Evolutionary conservation across 1,139 yeast genomes (phyloP), one percentile per base, ranked within the genome.

Genomic region (Candida mesenterica): DNA sequence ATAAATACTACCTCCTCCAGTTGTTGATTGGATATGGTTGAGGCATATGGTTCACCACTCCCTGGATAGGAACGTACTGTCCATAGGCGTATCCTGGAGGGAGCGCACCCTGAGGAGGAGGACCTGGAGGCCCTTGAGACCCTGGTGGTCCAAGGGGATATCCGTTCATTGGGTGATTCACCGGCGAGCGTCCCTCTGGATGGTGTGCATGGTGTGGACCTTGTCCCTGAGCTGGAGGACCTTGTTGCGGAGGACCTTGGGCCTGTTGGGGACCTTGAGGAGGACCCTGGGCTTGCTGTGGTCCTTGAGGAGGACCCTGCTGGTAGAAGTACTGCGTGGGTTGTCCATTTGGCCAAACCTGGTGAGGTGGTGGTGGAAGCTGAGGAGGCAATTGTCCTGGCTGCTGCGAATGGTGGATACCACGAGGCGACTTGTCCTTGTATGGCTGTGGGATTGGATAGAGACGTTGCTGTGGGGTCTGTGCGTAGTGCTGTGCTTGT

Each of bases 21-120:
- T 57, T 61, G 34, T 52, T 54, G 4, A 53, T 48, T 17, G 61
- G 61, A 18, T 38, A 38, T 15, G 36, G 60, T 50, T 14, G 55
- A 43, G 36, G 53, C 50, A 17, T 46, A 51, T 23, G 48, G 49
- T 25, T 25, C 17, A 25, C 28, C 8, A 12, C 28, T 7, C 28
- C 66, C 17, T 59, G 67, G 38, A 62, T 48, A 3, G 69, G 68
- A 28, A 62, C 51, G 40, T 60, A 61, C 37, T 59, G 68, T 12
- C 65, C 66, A 39, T 62, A 63, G 9, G 62, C 55, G 38, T 60
- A 62, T 3, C 63, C 66, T 15, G 62, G 64, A 10, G 65, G 65
- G 20, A 59, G 57, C 4, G 56, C 52, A 6, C 65, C 66, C 14
- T 57, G 67, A 37, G 63, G 50, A 4, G 70, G 68, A 31, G 62